Percentiles rank a stretch among this genome's conserved stretches.
phyloP scores from a whole-genome alignment of 163 green algal genomes.

The Volvox carteri region DNA sequence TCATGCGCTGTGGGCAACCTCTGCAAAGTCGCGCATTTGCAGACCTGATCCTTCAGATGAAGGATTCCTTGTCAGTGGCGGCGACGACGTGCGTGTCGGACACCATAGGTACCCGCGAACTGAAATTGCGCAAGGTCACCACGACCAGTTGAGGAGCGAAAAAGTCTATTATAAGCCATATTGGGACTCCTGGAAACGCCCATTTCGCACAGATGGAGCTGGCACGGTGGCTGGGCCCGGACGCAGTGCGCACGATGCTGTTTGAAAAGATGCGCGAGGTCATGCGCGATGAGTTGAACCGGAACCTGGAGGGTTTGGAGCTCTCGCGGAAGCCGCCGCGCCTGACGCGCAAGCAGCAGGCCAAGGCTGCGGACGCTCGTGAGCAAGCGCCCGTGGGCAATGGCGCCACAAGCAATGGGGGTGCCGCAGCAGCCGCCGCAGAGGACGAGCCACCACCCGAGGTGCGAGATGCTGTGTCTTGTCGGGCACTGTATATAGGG shows the following conservation, averaged over 20 bases:
- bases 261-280: conserved; percentile 92
- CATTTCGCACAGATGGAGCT: conserved; percentile 70
- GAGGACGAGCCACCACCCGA: conserved; percentile 30
- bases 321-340: conserved; percentile 56
- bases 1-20: too few species aligned
- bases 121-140: too few species aligned
- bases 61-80: too few species aligned
- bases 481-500: background rate
- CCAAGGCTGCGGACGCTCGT: conserved; percentile 61
- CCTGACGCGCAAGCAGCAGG: conserved; percentile 85
- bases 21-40: too few species aligned
- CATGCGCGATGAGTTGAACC: conserved; percentile 93
- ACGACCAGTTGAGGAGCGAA: too few species aligned
- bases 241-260: conserved; percentile 72
- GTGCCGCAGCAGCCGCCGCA: background rate
- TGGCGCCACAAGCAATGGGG: background rate
- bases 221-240: conserved; percentile 71
- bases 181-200: too few species aligned
- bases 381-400: conserved; percentile 16
- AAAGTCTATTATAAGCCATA: too few species aligned
- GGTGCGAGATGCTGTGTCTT: background rate
- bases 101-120: too few species aligned
- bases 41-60: too few species aligned
- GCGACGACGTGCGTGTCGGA: too few species aligned
- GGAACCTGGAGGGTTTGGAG: conserved; percentile 58